Evolutionary conservation across 164 flowering plant species (phyloP).

Genomic region (Akebia trifoliata): DNA sequence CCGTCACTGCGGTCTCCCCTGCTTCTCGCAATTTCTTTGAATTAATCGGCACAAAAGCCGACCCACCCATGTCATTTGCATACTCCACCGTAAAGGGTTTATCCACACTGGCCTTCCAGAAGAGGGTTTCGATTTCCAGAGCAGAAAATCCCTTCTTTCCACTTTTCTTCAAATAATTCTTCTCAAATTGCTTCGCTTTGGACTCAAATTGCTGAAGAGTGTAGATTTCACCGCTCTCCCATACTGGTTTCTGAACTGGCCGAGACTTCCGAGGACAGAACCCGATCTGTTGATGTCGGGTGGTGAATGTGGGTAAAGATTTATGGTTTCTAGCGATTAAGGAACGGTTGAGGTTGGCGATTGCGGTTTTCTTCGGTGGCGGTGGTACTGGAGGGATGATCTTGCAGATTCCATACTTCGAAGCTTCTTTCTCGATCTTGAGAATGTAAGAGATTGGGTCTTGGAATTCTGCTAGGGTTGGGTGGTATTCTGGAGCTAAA

Average conservation of each 20-base stretch:
- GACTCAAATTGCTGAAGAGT: conserved; percentile 71
- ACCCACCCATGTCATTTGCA: conserved; percentile 96
- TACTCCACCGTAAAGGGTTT: conserved; percentile 90
- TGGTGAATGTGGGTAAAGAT: conserved; percentile 68
- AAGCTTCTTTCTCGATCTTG: conserved; percentile 95
- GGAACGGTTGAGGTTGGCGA: conserved; percentile 64
- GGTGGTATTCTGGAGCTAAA: conserved; percentile 85
- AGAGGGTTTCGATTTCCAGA: conserved; percentile 76
- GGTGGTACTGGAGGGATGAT: conserved; percentile 90
- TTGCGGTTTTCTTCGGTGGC: conserved; percentile 55
- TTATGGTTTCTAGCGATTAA: conserved; percentile 43
- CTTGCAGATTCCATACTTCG: conserved; percentile 91
- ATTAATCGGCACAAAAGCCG: conserved; percentile 52
- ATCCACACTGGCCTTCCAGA: conserved; percentile 81
- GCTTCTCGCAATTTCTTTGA: conserved; percentile 28
- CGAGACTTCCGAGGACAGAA: conserved; percentile 78
- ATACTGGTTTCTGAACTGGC: conserved; percentile 79
- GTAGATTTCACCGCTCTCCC: conserved; percentile 93
- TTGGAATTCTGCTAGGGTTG: conserved; percentile 77
- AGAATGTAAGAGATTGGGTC: conserved; percentile 97
- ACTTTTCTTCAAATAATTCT: conserved; percentile 41
- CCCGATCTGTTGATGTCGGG: conserved; percentile 96
- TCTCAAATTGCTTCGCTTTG: conserved; percentile 79
- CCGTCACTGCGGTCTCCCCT: conserved; percentile 32
- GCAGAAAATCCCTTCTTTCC: conserved; percentile 40